These are phyloP conservation scores for Mycena epipterygia DNA, from an alignment of 768 basidiomycete species.

Conservation along the genomic window DNA sequence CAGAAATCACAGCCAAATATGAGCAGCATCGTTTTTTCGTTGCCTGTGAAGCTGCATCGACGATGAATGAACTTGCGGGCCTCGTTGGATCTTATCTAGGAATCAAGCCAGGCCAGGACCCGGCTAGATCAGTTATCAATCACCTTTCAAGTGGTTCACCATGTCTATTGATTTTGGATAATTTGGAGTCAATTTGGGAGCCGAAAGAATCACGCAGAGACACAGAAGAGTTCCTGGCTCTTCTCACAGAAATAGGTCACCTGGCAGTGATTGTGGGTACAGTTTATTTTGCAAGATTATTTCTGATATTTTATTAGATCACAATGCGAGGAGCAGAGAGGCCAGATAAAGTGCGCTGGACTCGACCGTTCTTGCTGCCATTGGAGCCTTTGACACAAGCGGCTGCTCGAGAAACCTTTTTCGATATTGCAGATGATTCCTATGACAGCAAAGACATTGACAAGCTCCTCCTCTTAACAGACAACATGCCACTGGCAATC, in stretches of 20 bases:
- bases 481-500: conserved; percentile 24
- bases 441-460: conserved; percentile 6
- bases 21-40: conserved; percentile 8
- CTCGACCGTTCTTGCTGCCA: conserved; percentile 11
- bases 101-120: neutral
- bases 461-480: neutral
- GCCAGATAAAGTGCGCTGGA: conserved; percentile 20
- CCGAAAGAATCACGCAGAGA: neutral
- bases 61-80: neutral
- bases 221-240: conserved; percentile 16
- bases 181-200: conserved; percentile 22
- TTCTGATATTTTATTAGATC: too few relatives aligned
- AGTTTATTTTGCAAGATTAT: too few relatives aligned
- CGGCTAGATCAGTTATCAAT: neutral
- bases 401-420: conserved; percentile 20
- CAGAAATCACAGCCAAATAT: neutral
- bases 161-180: conserved; percentile 18
- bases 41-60: neutral
- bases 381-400: neutral
- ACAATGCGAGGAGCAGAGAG: conserved; percentile 26
- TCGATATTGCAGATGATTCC: conserved; percentile 18
- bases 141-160: neutral
- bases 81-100: neutral
- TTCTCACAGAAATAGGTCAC: neutral
- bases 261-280: conserved; percentile 10